These are phyloP conservation scores for Colletotrichum noveboracense DNA, from an alignment of 2,329 filamentous ascomycete genomes.

Conservation along the genomic window DNA sequence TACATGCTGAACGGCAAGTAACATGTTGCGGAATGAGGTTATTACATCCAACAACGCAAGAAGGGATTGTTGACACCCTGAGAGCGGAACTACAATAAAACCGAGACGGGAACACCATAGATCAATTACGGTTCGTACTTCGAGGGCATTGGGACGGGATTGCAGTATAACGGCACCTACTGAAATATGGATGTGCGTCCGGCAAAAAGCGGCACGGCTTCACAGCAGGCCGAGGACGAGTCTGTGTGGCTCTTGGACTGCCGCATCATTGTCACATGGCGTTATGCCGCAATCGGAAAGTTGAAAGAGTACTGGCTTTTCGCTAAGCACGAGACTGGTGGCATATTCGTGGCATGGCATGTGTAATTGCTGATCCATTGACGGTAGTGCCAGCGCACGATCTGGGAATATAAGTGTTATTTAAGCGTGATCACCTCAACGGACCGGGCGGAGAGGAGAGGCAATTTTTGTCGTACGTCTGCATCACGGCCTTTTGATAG, in stretches of 20 bases:
- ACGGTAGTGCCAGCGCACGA: neutral
- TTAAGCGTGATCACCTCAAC: neutral
- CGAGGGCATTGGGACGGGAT: neutral
- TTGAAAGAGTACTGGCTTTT: neutral
- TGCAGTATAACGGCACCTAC: neutral
- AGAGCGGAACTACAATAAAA: neutral
- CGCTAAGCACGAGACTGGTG: neutral
- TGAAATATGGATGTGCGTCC: neutral
- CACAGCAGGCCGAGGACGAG: neutral
- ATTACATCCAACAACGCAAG: neutral
- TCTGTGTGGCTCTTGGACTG: neutral
- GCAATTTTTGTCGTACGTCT: neutral
- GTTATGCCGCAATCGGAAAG: neutral
- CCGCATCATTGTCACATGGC: constrained; percentile 2
- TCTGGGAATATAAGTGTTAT: neutral
- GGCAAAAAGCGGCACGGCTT: neutral
- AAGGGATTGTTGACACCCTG: neutral
- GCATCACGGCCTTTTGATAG: neutral
- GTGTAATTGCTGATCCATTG: neutral
- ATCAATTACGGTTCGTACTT: neutral
- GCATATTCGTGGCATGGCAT: neutral
- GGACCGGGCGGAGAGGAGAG: neutral
- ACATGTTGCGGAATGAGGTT: neutral
- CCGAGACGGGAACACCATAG: neutral
- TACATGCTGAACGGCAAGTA: neutral